These are phyloP conservation scores for Penicillium fuscoglaucum DNA, from an alignment of 2,329 filamentous ascomycete species.

Conservation along the genomic window DNA sequence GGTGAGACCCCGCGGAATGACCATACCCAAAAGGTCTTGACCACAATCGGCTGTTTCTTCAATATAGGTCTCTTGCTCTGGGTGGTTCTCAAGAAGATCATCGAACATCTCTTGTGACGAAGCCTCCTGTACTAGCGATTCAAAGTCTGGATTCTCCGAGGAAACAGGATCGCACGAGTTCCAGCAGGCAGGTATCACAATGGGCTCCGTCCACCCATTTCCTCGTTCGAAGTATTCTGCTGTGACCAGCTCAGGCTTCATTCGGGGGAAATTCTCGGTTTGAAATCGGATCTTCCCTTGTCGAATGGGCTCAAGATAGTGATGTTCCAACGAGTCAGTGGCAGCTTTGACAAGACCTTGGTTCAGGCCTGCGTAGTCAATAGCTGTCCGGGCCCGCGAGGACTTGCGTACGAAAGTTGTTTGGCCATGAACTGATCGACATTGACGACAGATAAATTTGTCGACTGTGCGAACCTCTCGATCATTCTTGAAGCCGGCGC, in stretches of 20 bases:
- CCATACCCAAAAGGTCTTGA: slow-evolving; percentile 67
- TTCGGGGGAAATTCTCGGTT: slow-evolving; percentile 62
- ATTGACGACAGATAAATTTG: slow-evolving; percentile 65
- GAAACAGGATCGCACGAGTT: slow-evolving; percentile 55
- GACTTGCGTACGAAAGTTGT: slow-evolving; percentile 70
- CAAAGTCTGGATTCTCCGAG: slow-evolving; percentile 26
- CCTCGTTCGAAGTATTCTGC: slow-evolving; percentile 64
- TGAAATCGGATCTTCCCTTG: slow-evolving; percentile 63
- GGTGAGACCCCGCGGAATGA: slow-evolving; percentile 64
- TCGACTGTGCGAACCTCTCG: slow-evolving; percentile 65
- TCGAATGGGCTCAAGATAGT: slow-evolving; percentile 67
- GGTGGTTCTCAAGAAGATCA: slow-evolving; percentile 36
- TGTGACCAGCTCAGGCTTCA: slow-evolving; percentile 64
- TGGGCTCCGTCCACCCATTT: slow-evolving; percentile 65
- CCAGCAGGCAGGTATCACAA: slow-evolving; percentile 62
- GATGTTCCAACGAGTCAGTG: slow-evolving; percentile 64
- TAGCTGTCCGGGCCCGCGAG: slow-evolving; percentile 62
- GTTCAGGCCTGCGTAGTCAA: slow-evolving; percentile 68
- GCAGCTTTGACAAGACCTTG: slow-evolving; percentile 66
- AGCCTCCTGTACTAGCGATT: slow-evolving; percentile 35
- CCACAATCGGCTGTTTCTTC: slow-evolving; percentile 58
- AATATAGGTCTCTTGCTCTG: slow-evolving; percentile 28
- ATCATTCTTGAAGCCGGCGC: slow-evolving; percentile 65
- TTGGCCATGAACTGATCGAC: slow-evolving; percentile 60
- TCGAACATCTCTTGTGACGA: slow-evolving; percentile 45